Evolutionary conservation across 495 filamentous ascomycete genomes (phyloP), one percentile per base, ranked within the genome.

Genomic region (Extremus antarcticus): DNA sequence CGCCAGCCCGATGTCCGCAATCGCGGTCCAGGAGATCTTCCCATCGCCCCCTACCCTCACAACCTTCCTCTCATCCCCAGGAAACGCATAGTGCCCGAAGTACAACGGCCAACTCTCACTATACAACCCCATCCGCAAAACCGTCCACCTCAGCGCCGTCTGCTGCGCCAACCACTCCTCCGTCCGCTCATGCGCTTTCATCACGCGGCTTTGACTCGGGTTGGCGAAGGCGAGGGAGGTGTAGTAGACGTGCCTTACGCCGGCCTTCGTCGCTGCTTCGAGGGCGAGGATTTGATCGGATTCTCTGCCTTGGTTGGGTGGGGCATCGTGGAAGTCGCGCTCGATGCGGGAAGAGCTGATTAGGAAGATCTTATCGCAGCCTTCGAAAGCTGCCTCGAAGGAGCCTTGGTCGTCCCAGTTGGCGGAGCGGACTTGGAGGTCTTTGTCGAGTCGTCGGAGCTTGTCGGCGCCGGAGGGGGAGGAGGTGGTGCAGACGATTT

Each of bases 81-180:
- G 35, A 0, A 70, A 63, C 45, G 78, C 70, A 57, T 80, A 81
- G 66, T 82, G 83, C 0, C 78, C 76, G 0, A 82, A 78, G 64
- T 88, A 87, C 56, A 87, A 73, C 13, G 82, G 82, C 71, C 78
- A 86, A 3, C 77, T 81, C 67, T 86, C 81, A 9, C 75, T 74
- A 59, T 87, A 87, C 25, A 87, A 55, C 0, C 84, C 84, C 67
- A 84, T 78, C 1, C 84, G 73, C 24, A 86, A 62, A 10, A 70
- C 50, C 0, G 82, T 86, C 40, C 71, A 76, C 17, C 68, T 69
- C 0, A 77, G 56, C 3, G 59, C 61, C 59, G 1, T 66, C 48
- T 16, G 68, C 56, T 41, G 21, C 32, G n/a, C 19, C 11, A 87
- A 73, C 59, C 80, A 81, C 4, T 63, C 60, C 59, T 88, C 82